Base-by-base conservation (phyloP, 2,329 filamentous ascomycete species). In the Ophiocordyceps robertsii region DNA sequence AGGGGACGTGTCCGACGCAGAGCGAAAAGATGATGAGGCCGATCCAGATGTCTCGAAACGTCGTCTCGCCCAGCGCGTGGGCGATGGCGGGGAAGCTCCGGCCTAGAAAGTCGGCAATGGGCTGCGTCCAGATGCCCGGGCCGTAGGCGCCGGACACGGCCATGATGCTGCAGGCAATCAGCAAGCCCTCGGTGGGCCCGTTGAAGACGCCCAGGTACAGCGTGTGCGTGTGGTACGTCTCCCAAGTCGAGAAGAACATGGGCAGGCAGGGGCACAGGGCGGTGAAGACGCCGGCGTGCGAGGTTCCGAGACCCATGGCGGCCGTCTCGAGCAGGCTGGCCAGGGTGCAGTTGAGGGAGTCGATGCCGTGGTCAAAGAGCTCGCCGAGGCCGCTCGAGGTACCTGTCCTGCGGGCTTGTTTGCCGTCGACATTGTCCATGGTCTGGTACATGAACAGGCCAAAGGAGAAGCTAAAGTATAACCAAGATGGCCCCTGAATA, bases 171-270 rank as follows among this genome's bases (percentile, higher is more conserved):
- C 86, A 89, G 24, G 89, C 92, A 49, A 98, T 81, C 41, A 96
- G 80, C 30, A 98, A 70, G 17, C 92, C 92, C 68, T 98, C 92
- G 30, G 92, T 98, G 2, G 92, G 92, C 1, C 92, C 92, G 61
- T 98, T 98, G 75, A 98, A 84, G 60, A 90, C 87, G 43, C 92
- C 92, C 12, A 98, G 78, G 62, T 95, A 98, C 6, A 98, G 70
- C 0, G 92, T 96, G 62, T 98, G 92, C 6, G 92, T 95, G 65
- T 98, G 92, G 62, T 95, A 98, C 1, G 92, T 98, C 66, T 98
- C 92, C 92, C 92, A 98, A 2, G 92, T 98, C 3, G 90, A 95
- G 67, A 98, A 95, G 71, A 95, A 98, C 92, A 98, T 98, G 46
- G 92, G 86, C 37, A 98, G 68, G 53, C 88, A 93, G 2, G 92